Percentiles rank a stretch among this genome's conserved stretches.
Conservation (phyloP, 768 basidiomycete genomes). For the Boletus bicolor region DNA sequence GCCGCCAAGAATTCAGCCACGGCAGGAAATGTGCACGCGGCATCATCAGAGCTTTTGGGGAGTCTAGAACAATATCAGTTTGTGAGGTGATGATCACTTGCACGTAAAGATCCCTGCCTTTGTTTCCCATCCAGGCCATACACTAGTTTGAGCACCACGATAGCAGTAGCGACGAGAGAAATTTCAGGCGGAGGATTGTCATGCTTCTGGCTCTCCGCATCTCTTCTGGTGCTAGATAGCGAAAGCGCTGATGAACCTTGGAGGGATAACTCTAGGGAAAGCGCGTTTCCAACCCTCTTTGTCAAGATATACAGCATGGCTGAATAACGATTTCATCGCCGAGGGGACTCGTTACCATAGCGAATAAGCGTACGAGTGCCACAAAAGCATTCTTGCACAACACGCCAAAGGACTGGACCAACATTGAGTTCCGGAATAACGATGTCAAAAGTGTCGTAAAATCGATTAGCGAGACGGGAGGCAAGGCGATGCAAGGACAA, state of each 20-base stretch:
- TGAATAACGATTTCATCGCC: slow-evolving; percentile 5
- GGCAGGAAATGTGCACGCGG: slow-evolving; percentile 56
- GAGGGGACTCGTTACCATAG: background rate
- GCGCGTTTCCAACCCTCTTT: slow-evolving; percentile 53
- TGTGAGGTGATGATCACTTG: background rate
- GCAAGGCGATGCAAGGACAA: slow-evolving; percentile 55
- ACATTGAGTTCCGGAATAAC: slow-evolving; percentile 72
- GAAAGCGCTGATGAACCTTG: slow-evolving; percentile 51
- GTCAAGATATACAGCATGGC: slow-evolving; percentile 65
- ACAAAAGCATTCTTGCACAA: slow-evolving; percentile 55
- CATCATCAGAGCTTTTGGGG: slow-evolving; percentile 49
- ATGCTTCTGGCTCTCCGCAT: slow-evolving; percentile 46
- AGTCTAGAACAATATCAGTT: slow-evolving; percentile 34
- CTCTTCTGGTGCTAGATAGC: slow-evolving; percentile 35
- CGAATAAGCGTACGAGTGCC: slow-evolving; percentile 63
- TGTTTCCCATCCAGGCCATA: slow-evolving; percentile 75
- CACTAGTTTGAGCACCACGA: slow-evolving; percentile 78
- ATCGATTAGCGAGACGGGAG: slow-evolving; percentile 57
- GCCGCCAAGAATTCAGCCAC: slow-evolving; percentile 45
- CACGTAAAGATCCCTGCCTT: slow-evolving; percentile 41
- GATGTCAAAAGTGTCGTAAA: slow-evolving; percentile 55
- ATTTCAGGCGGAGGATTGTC: slow-evolving; percentile 72
- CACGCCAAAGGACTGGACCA: slow-evolving; percentile 75
- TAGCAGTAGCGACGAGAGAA: slow-evolving; percentile 51
- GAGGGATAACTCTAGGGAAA: slow-evolving; percentile 59